Evolutionary conservation across 257 asterid species (phyloP).

Genomic region (Solanum raphanifolium): DNA sequence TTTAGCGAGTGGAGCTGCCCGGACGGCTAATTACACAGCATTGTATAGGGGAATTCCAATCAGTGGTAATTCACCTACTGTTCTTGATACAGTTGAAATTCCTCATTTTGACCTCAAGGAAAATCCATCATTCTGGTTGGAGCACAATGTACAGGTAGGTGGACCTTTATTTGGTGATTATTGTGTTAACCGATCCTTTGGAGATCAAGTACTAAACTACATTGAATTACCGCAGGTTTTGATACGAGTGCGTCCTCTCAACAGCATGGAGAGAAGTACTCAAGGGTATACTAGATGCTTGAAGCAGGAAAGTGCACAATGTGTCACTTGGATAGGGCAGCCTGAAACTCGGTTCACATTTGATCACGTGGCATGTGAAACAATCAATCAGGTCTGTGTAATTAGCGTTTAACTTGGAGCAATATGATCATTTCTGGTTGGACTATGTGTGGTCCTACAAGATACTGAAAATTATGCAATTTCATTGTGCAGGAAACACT

Average conservation of each 20-base stretch:
- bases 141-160: conserved; percentile 91
- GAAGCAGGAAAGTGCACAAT: conserved; percentile 85
- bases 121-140: conserved; percentile 93
- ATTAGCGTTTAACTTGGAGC: background rate
- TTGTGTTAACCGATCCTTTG: background rate
- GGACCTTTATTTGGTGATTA: background rate
- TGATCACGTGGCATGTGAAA: conserved; percentile 95
- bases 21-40: conserved; percentile 48
- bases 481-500: conserved; percentile 69
- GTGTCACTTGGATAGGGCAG: conserved; percentile 87
- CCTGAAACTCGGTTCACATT: conserved; percentile 87
- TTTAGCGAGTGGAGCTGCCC: conserved; percentile 35
- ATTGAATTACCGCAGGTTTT: conserved; percentile 45
- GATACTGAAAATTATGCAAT: background rate
- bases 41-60: conserved; percentile 57
- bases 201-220: background rate
- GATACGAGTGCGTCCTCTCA: conserved; percentile 85
- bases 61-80: conserved; percentile 29
- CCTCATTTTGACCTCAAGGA: conserved; percentile 85
- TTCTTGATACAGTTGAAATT: conserved; percentile 62
- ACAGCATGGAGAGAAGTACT: conserved; percentile 55
- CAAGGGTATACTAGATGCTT: conserved; percentile 68
- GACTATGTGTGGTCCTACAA: background rate
- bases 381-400: conserved; percentile 63
- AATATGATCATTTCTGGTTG: background rate